Conservation (phyloP, 768 basidiomycete species). For the Tephrocybe sp. region DNA sequence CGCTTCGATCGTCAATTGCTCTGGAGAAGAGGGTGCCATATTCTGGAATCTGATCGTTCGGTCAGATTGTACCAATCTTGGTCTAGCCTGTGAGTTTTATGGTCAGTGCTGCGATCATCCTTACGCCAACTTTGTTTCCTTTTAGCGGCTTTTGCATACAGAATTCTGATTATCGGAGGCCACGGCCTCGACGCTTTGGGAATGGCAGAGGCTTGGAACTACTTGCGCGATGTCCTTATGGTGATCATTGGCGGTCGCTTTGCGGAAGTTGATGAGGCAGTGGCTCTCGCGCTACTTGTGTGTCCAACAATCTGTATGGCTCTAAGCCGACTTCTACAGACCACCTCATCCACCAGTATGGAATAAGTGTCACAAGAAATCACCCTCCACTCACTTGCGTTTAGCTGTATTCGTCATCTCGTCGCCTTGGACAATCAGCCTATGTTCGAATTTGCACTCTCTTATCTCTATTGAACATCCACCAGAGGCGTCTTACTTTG, state of each 20-base stretch:
- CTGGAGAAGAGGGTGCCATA: slow-evolving; percentile 23
- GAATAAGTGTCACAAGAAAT: neutral
- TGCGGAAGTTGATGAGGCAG: slow-evolving; percentile 42
- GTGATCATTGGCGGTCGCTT: slow-evolving; percentile 45
- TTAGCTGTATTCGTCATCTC: slow-evolving; percentile 26
- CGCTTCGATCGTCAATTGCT: slow-evolving; percentile 20
- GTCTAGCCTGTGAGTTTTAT: slow-evolving; percentile 32
- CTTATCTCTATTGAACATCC: slow-evolving; percentile 19
- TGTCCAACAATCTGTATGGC: slow-evolving; percentile 50
- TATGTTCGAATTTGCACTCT: slow-evolving; percentile 36
- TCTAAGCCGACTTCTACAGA: slow-evolving; percentile 35
- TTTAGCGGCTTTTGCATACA: slow-evolving; percentile 46
- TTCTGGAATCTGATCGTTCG: slow-evolving; percentile 36
- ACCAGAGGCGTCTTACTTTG: slow-evolving; percentile 20
- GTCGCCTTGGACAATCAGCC: slow-evolving; percentile 51
- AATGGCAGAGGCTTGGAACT: slow-evolving; percentile 51
- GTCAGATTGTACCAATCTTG: slow-evolving; percentile 27
- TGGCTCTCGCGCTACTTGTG: slow-evolving; percentile 41
- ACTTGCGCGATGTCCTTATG: slow-evolving; percentile 47
- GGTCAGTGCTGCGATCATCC: neutral
- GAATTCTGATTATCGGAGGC: slow-evolving; percentile 28
- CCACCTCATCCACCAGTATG: slow-evolving; percentile 25
- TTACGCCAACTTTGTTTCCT: neutral
- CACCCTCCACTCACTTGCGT: neutral
- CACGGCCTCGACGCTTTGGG: slow-evolving; percentile 31